These are phyloP conservation scores for Firmiana major DNA, from an alignment of 345 rosid species.

Conservation along the genomic window DNA sequence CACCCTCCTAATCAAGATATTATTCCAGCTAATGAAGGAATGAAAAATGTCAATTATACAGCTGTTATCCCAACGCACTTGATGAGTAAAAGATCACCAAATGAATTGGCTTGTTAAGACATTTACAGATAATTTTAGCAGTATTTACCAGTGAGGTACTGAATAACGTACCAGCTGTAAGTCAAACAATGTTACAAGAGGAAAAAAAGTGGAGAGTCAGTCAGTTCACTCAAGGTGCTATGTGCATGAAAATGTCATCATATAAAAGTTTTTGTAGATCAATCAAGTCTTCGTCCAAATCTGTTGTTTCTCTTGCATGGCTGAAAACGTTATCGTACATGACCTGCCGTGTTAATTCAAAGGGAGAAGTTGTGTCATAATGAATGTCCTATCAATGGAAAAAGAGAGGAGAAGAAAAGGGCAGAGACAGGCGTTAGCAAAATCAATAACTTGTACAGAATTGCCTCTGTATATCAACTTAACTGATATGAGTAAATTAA, in stretches of 20 bases:
- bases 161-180: not conserved
- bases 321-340: slow-evolving; percentile 25
- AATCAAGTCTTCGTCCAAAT: slow-evolving; percentile 51
- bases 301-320: slow-evolving; percentile 30
- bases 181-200: not conserved
- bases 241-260: slow-evolving; percentile 45
- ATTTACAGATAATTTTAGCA: slow-evolving; percentile 18
- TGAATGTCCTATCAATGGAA: not conserved
- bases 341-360: slow-evolving; percentile 31
- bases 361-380: not conserved
- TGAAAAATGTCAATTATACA: not conserved
- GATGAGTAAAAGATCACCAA: not conserved
- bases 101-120: not conserved
- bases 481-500: too few relatives aligned
- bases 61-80: not conserved
- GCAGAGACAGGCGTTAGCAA: not conserved
- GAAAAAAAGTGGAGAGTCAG: not conserved
- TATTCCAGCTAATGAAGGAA: too few relatives aligned
- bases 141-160: not conserved
- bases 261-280: slow-evolving; percentile 55
- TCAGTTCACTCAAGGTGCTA: slow-evolving; percentile 27
- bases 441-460: not conserved
- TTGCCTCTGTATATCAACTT: not conserved
- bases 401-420: not conserved
- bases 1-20: too few relatives aligned